A percentile compares a stretch with the other conserved stretches of the same genome.
These are phyloP conservation scores for Pseudocercospora vitis DNA, from an alignment of 2,329 filamentous ascomycete genomes.

Conservation along the genomic window DNA sequence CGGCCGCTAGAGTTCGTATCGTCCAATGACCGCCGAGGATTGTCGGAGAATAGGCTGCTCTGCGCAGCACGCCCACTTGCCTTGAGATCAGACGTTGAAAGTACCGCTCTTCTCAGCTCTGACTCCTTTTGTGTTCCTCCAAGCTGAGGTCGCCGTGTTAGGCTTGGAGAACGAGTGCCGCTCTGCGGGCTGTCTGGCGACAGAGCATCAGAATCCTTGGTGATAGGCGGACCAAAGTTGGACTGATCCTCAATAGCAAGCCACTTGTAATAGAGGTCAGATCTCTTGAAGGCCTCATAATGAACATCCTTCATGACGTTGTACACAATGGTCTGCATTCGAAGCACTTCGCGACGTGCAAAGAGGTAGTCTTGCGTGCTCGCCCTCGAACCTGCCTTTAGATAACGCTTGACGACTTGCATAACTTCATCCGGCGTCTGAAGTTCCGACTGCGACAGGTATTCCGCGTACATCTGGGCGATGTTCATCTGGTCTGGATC, in stretches of 20 bases:
- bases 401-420: conserved; percentile 70
- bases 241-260: conserved; percentile 74
- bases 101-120: conserved; percentile 60
- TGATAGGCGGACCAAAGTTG: conserved; percentile 35
- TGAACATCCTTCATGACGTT: conserved; percentile 80
- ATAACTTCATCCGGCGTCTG: conserved; percentile 71
- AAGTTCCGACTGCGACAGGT: conserved; percentile 78
- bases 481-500: conserved; percentile 84
- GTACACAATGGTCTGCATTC: conserved; percentile 77
- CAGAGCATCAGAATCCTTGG: conserved; percentile 18
- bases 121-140: conserved; percentile 31
- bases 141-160: conserved; percentile 28
- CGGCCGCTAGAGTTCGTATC: conserved; percentile 50
- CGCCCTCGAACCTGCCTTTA: conserved; percentile 73
- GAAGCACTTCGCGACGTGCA: conserved; percentile 77
- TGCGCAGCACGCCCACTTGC: conserved; percentile 31
- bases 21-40: conserved; percentile 68
- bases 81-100: conserved; percentile 62
- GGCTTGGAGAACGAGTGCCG: conserved; percentile 25
- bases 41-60: conserved; percentile 21
- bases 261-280: conserved; percentile 95
- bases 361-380: conserved; percentile 78
- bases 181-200: conserved; percentile 21
- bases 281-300: conserved; percentile 84
- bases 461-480: conserved; percentile 86